Conservation (phyloP, 2,329 filamentous ascomycete genomes). For the Endocalyx cinctus region DNA sequence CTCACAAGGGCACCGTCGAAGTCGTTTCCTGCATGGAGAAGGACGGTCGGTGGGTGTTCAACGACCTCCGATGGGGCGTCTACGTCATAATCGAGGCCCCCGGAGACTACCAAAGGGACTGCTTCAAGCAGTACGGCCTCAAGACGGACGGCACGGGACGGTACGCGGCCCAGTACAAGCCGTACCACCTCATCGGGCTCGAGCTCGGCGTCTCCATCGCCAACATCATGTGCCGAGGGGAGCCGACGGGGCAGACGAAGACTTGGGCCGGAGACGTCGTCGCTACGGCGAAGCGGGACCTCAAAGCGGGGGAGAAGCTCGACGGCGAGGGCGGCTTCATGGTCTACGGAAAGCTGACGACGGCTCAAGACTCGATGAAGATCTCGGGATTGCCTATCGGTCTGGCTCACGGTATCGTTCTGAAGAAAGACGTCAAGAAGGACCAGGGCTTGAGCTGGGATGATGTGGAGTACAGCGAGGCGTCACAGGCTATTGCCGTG, state of each 20-base stretch:
- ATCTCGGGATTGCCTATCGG: conserved; percentile 39
- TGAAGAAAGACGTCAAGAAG: conserved; percentile 36
- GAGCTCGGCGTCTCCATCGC: conserved; percentile 40
- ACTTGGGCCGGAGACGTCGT: conserved; percentile 41
- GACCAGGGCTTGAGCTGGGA: conserved; percentile 38
- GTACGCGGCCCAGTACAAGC: conserved; percentile 42
- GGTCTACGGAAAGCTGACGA: conserved; percentile 40
- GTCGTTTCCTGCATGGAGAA: conserved; percentile 40
- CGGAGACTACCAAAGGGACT: conserved; percentile 35
- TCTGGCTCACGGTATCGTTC: conserved; percentile 35
- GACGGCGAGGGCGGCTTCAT: conserved; percentile 42
- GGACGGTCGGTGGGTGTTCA: conserved; percentile 35
- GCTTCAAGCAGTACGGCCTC: conserved; percentile 40
- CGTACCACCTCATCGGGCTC: conserved; percentile 42
- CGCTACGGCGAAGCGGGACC: conserved; percentile 40
- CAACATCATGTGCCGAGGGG: conserved; percentile 39
- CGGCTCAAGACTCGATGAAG: conserved; percentile 32
- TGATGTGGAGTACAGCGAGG: conserved; percentile 38
- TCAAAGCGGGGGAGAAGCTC: conserved; percentile 38
- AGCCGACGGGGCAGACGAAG: conserved; percentile 40
- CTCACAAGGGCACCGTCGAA: conserved; percentile 38
- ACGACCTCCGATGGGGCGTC: conserved; percentile 38
- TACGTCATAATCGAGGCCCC: conserved; percentile 40
- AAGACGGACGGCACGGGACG: conserved; percentile 36
- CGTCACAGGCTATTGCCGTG: conserved; percentile 33